Evolutionary conservation across 306 rosid species (phyloP), one percentile per base, ranked within the genome.

Genomic region (Rosa chinensis): DNA sequence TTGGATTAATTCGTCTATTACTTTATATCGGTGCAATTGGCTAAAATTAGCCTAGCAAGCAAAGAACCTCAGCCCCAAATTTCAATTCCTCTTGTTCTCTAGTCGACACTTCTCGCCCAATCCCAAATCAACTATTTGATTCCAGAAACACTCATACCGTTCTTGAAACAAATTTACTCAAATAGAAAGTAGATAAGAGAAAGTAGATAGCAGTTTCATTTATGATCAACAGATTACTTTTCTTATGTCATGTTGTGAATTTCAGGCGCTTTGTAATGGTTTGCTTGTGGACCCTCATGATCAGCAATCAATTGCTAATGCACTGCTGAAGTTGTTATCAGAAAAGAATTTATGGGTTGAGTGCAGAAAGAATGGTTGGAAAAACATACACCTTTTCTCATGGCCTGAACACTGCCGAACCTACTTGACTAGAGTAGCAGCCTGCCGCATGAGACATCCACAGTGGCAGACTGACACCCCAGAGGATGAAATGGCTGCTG

Each of bases 401-500:
- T 90, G 94, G 94, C 94, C 92, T 20, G 94, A 87, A 21, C 94
- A 90, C 55, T 90, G 94, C 66, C 90, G 94, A 44, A 90, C 94
- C 63, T 90, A 90, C 85, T 70, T 90, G 80, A 90, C 92, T 18
- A 82, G 94, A 77, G 88, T 90, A 32, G 94, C 90, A 12, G 90
- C 89, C 68, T 90, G 94, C 80, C 90, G 92, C 20, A 88, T 88
- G 89, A 90, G 94, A 74, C 89, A 90, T 81, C 94, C 94, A 10
- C 92, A 88, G 55, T 90, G 94, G 94, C 82, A 90, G 72, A 88
- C 85, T 23, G 85, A 88, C 89, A 90, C 92, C 58, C 94, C 92
- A 0, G 89, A 75, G 28, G 92, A 90, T n/a, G 90, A 88, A 40
- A 74, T n/a, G n/a, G n/a, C n/a, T n/a, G n/a, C n/a, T n/a, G n/a